Evolutionary conservation across 441 rosid species (phyloP).

Genomic region (Gossypium schwendimanii): DNA sequence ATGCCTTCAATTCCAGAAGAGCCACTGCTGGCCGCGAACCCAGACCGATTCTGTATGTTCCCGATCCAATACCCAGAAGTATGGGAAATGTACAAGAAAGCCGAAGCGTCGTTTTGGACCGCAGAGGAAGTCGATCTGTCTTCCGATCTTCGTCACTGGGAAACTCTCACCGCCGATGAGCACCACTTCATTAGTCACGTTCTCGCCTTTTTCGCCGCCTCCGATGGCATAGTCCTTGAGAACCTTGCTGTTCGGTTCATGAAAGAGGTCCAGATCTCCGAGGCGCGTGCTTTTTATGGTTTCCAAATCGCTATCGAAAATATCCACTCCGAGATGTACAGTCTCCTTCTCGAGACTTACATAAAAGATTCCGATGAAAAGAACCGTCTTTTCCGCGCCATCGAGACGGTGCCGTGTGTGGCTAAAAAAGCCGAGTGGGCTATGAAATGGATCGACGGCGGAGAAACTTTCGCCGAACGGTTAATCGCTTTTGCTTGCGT

Average conservation of each 20-base stretch:
- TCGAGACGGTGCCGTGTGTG: slow-evolving; percentile 58
- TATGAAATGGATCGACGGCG: slow-evolving; percentile 50
- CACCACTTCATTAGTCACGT: slow-evolving; percentile 61
- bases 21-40: slow-evolving; percentile 40
- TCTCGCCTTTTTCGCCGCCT: slow-evolving; percentile 66
- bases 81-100: slow-evolving; percentile 64
- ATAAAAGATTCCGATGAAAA: slow-evolving; percentile 49
- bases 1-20: slow-evolving; percentile 55
- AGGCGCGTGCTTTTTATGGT: slow-evolving; percentile 74
- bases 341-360: slow-evolving; percentile 57
- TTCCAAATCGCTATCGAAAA: slow-evolving; percentile 71
- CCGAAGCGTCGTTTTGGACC: slow-evolving; percentile 71
- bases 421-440: slow-evolving; percentile 64
- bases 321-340: slow-evolving; percentile 65
- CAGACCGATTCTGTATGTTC: slow-evolving; percentile 53
- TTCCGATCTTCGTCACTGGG: slow-evolving; percentile 53
- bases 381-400: slow-evolving; percentile 41
- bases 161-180: slow-evolving; percentile 38
- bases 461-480: slow-evolving; percentile 46
- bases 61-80: slow-evolving; percentile 50
- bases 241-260: slow-evolving; percentile 58
- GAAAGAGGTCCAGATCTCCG: slow-evolving; percentile 64
- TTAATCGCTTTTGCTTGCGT: slow-evolving; percentile 47
- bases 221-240: slow-evolving; percentile 60
- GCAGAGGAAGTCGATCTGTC: slow-evolving; percentile 73